A percentile compares a stretch with the other conserved stretches of the same genome.
phyloP scores from a whole-genome alignment of 495 filamentous ascomycete genomes.

The Penicillium cosmopolitanum region DNA sequence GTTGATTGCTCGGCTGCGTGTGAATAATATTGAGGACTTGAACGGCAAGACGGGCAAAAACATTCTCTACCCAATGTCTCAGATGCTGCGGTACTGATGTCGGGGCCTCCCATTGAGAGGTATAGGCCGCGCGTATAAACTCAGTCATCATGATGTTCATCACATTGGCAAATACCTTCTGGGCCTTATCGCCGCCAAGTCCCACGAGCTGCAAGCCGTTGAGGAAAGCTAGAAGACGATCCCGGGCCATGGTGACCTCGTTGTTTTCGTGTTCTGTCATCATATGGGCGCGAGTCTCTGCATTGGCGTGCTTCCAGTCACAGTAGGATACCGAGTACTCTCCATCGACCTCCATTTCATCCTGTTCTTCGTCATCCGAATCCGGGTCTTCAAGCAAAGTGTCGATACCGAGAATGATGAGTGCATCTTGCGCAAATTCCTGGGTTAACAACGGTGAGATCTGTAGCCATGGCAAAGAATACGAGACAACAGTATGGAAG shows the following conservation, averaged over 20 bases:
- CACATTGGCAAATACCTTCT: constrained; percentile 74
- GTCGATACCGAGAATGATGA: constrained; percentile 60
- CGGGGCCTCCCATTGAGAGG: constrained; percentile 59
- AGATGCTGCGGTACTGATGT: constrained; percentile 61
- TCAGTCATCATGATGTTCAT: constrained; percentile 71
- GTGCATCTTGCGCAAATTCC: constrained; percentile 56
- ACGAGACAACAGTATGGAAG: constrained; percentile 67
- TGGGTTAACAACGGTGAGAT: constrained; percentile 55
- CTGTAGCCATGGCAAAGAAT: constrained; percentile 58
- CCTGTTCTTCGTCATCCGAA: constrained; percentile 21
- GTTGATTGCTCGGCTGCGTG: constrained; percentile 27
- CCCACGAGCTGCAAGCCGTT: constrained; percentile 70
- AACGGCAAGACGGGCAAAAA: constrained; percentile 66
- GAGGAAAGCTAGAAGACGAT: constrained; percentile 59
- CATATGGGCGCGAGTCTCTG: constrained; percentile 33
- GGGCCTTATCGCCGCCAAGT: constrained; percentile 72
- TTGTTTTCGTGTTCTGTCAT: constrained; percentile 43
- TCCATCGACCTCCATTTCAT: constrained; percentile 45
- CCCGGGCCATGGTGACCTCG: constrained; percentile 46
- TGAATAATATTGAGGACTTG: constrained; percentile 61
- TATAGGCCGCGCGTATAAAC: constrained; percentile 64
- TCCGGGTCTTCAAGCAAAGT: constrained; percentile 29
- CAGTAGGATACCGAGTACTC: constrained; percentile 44
- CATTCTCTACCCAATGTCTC: constrained; percentile 71
- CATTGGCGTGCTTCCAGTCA: constrained; percentile 38